Percentiles rank a stretch among this genome's conserved stretches.
phyloP scores from a whole-genome alignment of 345 rosid genomes.

The Kernera saxatilis region DNA sequence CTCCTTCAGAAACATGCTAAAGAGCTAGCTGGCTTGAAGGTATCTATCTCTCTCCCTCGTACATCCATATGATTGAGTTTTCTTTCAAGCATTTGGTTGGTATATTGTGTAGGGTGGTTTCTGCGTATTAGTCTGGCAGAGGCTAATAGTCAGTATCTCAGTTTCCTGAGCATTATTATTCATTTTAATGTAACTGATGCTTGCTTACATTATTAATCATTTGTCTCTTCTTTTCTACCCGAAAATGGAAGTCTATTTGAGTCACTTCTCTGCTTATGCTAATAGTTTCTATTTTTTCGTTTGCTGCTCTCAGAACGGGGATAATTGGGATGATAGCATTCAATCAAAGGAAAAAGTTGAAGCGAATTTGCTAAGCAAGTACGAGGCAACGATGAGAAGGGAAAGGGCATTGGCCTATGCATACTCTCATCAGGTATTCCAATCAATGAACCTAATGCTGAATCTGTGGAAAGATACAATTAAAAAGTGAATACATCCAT shows the following conservation, averaged over 20 bases:
- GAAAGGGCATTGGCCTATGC: slow-evolving; percentile 91
- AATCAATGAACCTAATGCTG: neutral
- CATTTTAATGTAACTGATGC: neutral
- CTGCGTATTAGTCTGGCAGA: neutral
- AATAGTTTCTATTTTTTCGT: neutral
- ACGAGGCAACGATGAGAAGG: slow-evolving; percentile 91
- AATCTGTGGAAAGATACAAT: neutral
- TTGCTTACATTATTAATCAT: neutral
- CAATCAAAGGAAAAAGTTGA: slow-evolving; percentile 94
- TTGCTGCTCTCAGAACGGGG: slow-evolving; percentile 59
- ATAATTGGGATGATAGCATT: slow-evolving; percentile 85
- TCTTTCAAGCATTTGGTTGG: neutral
- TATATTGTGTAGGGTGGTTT: neutral
- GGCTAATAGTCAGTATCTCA: neutral
- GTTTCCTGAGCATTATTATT: neutral
- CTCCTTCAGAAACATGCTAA: slow-evolving; percentile 84
- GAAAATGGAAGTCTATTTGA: neutral
- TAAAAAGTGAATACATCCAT: neutral
- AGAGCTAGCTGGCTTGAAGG: slow-evolving; percentile 72
- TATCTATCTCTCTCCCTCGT: slow-evolving; percentile 13
- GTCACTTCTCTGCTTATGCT: neutral
- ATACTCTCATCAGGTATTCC: slow-evolving; percentile 79
- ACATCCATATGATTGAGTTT: neutral
- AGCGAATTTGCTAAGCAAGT: slow-evolving; percentile 68
- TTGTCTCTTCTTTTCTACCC: neutral